Conservation (phyloP, 805 yeast species). For the Grigorovia jiainica region DNA sequence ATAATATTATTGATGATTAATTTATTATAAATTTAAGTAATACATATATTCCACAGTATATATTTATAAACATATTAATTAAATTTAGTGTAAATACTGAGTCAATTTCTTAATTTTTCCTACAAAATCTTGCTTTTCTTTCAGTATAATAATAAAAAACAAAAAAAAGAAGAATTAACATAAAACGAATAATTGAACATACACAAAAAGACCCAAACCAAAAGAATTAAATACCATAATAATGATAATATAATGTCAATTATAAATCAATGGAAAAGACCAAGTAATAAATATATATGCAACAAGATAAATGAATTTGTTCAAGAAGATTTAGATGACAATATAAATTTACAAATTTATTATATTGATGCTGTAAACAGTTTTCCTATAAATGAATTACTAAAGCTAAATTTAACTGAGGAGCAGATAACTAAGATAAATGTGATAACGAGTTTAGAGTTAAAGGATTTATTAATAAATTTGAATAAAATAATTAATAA, state of each 20-base stretch:
- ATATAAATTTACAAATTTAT: conserved; percentile 8
- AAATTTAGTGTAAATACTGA: no score
- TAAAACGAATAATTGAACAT: no score
- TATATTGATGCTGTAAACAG: conserved; percentile 25
- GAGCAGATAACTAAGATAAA: conserved; percentile 10
- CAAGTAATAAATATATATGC: background rate
- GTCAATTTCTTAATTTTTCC: no score
- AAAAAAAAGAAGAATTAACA: no score
- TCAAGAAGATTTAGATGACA: background rate
- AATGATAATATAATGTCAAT: background rate
- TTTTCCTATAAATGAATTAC: conserved; percentile 23
- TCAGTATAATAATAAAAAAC: no score
- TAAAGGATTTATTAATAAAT: conserved; percentile 15
- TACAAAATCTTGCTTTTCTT: no score
- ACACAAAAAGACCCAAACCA: background rate
- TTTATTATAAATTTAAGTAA: no score
- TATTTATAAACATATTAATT: no score
- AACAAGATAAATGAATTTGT: background rate
- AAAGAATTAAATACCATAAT: background rate
- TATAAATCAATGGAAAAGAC: background rate
- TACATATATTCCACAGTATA: no score
- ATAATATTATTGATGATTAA: no score
- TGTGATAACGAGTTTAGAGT: conserved; percentile 22
- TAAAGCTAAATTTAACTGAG: conserved; percentile 9
- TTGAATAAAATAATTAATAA: conserved; percentile 6